Evolutionary conservation across 208 protist species (phyloP).

Genomic region (Wallacemonas sp.): DNA sequence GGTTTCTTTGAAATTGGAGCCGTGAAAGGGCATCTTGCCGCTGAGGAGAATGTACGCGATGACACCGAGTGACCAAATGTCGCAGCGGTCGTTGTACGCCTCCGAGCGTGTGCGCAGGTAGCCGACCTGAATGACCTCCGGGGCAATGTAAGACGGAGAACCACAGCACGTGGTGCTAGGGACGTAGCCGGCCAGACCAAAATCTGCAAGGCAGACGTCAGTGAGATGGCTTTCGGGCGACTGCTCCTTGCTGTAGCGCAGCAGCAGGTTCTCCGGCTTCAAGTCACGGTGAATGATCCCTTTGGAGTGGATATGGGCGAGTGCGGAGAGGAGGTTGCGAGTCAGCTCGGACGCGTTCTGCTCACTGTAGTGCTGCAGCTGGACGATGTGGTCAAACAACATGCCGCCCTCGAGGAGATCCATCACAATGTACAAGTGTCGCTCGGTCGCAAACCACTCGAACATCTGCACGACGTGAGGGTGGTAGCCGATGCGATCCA

Average conservation of each 20-base stretch:
- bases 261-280: constrained; percentile 99
- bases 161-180: constrained; percentile 77
- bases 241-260: constrained; percentile 91
- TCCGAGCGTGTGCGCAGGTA: constrained; percentile 48
- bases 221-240: constrained; percentile 47
- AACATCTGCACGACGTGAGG: constrained; percentile 91
- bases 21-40: constrained; percentile 78
- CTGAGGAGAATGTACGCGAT: constrained; percentile 80
- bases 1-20: constrained; percentile 56
- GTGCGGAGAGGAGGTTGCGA: constrained; percentile 95
- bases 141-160: constrained; percentile 79
- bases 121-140: constrained; percentile 75
- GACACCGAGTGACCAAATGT: constrained; percentile 87
- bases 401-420: constrained; percentile 98
- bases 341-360: constrained; percentile 96
- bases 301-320: constrained; percentile 95
- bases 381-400: constrained; percentile 97
- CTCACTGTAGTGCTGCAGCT: constrained; percentile 95
- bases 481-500: constrained; percentile 70
- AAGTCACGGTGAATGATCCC: constrained; percentile 99
- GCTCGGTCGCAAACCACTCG: constrained; percentile 91
- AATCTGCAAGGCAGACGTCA: constrained; percentile 97
- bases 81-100: constrained; percentile 76
- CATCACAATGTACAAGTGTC: constrained; percentile 93
- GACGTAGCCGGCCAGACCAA: constrained; percentile 93